Base-by-base conservation (phyloP, 768 basidiomycete genomes). In the Cubamyces sp. region DNA sequence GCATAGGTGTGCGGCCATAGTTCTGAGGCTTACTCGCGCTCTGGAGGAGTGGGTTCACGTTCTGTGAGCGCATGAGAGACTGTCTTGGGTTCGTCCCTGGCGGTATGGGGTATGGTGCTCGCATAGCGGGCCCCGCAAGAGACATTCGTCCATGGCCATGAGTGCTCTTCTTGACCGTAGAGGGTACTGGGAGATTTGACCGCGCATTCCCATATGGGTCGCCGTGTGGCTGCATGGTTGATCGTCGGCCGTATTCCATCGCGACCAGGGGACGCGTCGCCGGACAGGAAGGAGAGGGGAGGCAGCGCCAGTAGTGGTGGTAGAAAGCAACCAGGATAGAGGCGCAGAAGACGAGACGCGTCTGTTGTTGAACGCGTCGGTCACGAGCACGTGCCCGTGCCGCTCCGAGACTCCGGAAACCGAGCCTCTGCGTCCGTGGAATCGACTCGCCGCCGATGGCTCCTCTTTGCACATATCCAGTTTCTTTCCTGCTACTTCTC, bases 1-100 rank as follows among this genome's bases (percentile, higher is more conserved):
- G 84, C 68, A 89, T 75, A 16, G 94, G 94, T 39, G 93, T 96
- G 56, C 86, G 79, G 2, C 90, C 91, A 66, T 73, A 81, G 68
- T 78, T 54, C 51, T 61, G 80, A 50, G 81, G 80, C 68, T 93
- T 91, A 39, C 81, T 82, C 3, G 84, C 83, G 66, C 91, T 94
- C 71, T 84, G 82, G 19, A 91, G 74, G 8, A 93, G 75, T 0
- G 89, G 82, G 66, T 91, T 92, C 47, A 74, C 60, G 64, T 84
- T 89, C 72, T 89, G 89, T 0, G 89, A 86, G 49, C 87, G 79
- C 76, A 85, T 83, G 66, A 85, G 81, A 1, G 89, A 90, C 49
- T 88, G 87, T 34, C 90, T 78, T 7, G 87, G 84, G 66, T 88
- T 87, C 23, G 83, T 80, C 1, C 71, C 69, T 1, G 74, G 74